Evolutionary conservation across 1,284 basidiomycete genomes (phyloP).

Genomic region (Naganishia cerealis): DNA sequence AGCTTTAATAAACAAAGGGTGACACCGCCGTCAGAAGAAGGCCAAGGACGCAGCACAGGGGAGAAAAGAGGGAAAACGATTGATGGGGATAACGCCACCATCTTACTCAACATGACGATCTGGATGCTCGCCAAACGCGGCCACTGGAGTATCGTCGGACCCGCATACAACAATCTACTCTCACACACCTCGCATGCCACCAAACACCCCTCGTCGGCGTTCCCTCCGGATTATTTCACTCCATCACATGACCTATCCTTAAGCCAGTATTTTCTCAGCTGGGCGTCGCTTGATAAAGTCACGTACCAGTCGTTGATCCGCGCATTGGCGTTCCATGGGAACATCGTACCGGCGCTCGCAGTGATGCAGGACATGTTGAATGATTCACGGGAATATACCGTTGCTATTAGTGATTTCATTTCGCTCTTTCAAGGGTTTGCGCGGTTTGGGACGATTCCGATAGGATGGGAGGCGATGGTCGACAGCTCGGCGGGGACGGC

Average conservation of each 20-base stretch:
- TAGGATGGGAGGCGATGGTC: constrained; percentile 17
- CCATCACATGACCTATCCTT: constrained; percentile 22
- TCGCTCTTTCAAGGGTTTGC: constrained; percentile 75
- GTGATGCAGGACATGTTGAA: constrained; percentile 72
- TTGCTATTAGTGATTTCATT: constrained; percentile 58
- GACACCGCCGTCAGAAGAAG: not conserved
- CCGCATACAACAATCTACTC: constrained; percentile 66
- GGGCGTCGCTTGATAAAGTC: constrained; percentile 18
- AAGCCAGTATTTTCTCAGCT: constrained; percentile 16
- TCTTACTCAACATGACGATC: constrained; percentile 60
- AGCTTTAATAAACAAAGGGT: constrained; percentile 11
- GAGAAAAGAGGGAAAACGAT: not conserved
- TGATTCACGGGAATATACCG: constrained; percentile 34
- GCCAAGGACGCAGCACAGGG: not conserved
- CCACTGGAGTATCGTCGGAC: constrained; percentile 61
- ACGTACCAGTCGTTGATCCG: constrained; percentile 61
- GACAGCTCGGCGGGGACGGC: not conserved
- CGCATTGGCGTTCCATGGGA: constrained; percentile 67
- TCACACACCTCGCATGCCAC: constrained; percentile 49
- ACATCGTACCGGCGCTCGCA: constrained; percentile 62
- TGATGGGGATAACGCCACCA: constrained; percentile 21
- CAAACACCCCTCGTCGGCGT: constrained; percentile 32
- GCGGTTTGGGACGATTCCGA: constrained; percentile 48
- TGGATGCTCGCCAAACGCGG: constrained; percentile 64
- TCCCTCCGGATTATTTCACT: constrained; percentile 27